Evolutionary conservation across 805 yeast species (phyloP).

Genomic region (Metschnikowia colocasiae): DNA sequence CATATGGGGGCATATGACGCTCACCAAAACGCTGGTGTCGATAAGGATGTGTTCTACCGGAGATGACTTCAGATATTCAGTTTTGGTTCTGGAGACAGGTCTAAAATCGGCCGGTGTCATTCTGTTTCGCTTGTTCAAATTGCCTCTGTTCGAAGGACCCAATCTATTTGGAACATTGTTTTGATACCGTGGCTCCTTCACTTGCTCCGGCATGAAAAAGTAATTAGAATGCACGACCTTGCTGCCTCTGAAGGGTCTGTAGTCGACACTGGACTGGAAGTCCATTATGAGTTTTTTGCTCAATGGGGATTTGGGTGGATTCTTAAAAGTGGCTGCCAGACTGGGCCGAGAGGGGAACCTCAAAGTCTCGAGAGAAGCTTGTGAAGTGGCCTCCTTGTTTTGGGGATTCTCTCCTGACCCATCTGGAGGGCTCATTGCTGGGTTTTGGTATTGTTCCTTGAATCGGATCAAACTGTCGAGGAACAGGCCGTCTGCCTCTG

Average conservation of each 20-base stretch:
- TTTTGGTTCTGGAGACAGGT: background rate
- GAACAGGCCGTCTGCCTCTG: background rate
- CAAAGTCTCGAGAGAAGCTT: background rate
- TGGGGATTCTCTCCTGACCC: background rate
- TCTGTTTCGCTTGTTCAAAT: background rate
- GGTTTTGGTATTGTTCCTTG: conserved; percentile 2
- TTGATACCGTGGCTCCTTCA: background rate
- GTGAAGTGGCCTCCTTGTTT: background rate
- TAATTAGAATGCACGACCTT: conserved; percentile 1
- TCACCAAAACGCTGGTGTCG: conserved; percentile 13
- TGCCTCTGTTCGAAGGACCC: background rate
- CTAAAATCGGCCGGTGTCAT: background rate
- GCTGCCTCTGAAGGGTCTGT: conserved; percentile 1
- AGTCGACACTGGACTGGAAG: background rate
- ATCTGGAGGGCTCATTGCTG: background rate
- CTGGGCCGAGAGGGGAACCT: background rate
- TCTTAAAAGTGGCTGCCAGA: background rate
- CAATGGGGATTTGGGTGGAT: background rate
- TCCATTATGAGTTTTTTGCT: background rate
- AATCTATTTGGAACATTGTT: background rate
- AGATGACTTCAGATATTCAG: background rate
- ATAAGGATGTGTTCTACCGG: conserved; percentile 10
- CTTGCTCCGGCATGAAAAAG: conserved; percentile 2
- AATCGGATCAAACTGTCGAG: conserved; percentile 2
- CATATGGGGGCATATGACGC: conserved; percentile 12